These are phyloP conservation scores for Candida piceae DNA, from an alignment of 805 yeast genomes.

Conservation along the genomic window DNA sequence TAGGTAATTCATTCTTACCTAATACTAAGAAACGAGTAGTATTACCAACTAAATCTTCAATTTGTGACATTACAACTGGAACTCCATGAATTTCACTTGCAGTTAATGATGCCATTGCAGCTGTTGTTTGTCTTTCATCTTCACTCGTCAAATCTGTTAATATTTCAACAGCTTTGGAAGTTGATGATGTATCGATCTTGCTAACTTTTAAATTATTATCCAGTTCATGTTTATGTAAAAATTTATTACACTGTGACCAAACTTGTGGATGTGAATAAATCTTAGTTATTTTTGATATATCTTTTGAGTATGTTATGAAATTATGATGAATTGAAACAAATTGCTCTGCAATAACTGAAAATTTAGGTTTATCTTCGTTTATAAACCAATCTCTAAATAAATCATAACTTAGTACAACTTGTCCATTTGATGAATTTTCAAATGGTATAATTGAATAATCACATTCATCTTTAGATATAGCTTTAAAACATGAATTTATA, in stretches of 20 bases:
- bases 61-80: constrained; percentile 46
- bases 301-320: constrained; percentile 45
- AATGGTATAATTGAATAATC: constrained; percentile 80
- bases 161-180: constrained; percentile 77
- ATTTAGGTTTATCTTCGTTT: constrained; percentile 27
- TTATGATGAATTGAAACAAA: constrained; percentile 81
- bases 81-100: constrained; percentile 60
- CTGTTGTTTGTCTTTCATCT: constrained; percentile 35
- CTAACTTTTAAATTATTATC: constrained; percentile 33
- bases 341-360: constrained; percentile 69
- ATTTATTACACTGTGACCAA: constrained; percentile 84
- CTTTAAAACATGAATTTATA: constrained; percentile 59
- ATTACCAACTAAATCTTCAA: constrained; percentile 72
- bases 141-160: constrained; percentile 37
- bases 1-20: constrained; percentile 33
- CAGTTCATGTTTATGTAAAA: constrained; percentile 37
- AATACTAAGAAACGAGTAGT: constrained; percentile 82
- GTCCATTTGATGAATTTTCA: constrained; percentile 94
- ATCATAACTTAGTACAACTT: constrained; percentile 82
- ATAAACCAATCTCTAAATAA: constrained; percentile 63
- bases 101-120: constrained; percentile 69
- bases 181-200: constrained; percentile 66
- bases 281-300: constrained; percentile 41
- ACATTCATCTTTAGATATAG: constrained; percentile 39
- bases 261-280: constrained; percentile 96